Conservation (phyloP, 75 land plant genomes). For the Adiantum capillusveneris region DNA sequence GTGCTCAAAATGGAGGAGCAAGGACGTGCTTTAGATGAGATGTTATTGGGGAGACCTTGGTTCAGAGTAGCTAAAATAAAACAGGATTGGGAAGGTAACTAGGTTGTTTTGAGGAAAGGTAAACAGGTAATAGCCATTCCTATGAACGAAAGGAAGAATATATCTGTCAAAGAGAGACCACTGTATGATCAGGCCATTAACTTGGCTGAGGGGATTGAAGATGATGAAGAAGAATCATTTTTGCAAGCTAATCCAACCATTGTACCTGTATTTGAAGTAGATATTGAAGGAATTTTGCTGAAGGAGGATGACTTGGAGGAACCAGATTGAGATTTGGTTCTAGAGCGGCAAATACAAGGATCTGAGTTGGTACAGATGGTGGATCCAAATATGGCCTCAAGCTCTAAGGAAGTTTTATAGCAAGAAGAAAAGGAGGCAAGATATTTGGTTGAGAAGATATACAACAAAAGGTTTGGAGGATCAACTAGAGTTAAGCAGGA, state of each 20-base stretch:
- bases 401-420: no score
- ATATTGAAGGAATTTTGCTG: neutral
- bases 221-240: no score
- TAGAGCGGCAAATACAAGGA: no score
- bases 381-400: no score
- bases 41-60: conserved; percentile 1
- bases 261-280: neutral
- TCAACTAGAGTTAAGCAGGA: no score
- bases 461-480: no score
- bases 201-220: neutral
- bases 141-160: neutral
- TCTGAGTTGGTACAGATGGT: no score
- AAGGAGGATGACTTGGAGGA: no score
- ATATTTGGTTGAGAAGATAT: no score
- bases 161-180: neutral
- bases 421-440: no score
- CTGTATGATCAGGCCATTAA: neutral
- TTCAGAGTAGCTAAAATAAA: neutral
- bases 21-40: neutral
- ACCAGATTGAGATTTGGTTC: no score
- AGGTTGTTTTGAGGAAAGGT: neutral
- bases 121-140: neutral
- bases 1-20: neutral
- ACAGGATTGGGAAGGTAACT: neutral
- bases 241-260: neutral